phyloP scores from a whole-genome alignment of 305 asterid genomes.

The Coffea humblotiana region DNA sequence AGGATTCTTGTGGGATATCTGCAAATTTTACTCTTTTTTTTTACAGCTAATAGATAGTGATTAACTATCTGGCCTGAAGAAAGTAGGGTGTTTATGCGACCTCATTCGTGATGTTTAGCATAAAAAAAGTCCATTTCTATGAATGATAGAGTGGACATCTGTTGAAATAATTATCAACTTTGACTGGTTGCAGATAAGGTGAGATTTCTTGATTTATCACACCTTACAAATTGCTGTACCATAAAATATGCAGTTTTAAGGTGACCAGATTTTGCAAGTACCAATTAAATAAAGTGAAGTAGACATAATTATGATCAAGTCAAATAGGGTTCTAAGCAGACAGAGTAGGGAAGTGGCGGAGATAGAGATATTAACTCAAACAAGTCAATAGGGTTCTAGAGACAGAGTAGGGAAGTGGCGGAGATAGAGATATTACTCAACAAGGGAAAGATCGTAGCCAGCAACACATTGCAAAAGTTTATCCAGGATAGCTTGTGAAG shows the following conservation, averaged over 20 bases:
- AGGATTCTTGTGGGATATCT: neutral
- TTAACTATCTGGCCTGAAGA: no score
- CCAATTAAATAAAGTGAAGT: neutral
- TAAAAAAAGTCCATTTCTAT: no score
- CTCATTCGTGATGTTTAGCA: no score
- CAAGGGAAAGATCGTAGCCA: neutral
- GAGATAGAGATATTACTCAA: neutral
- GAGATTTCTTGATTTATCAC: neutral
- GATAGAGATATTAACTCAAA: neutral
- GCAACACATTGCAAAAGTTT: neutral
- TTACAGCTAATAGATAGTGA: neutral
- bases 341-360: neutral
- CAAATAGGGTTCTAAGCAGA: neutral
- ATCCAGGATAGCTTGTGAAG: neutral
- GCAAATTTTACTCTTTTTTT: no score
- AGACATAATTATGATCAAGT: neutral
- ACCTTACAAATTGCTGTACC: neutral
- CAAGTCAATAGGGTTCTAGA: neutral
- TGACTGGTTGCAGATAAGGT: neutral
- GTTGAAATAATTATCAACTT: neutral
- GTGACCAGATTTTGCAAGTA: no score
- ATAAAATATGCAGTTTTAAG: neutral
- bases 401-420: neutral
- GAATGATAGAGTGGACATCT: neutral
- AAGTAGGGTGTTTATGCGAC: neutral